A percentile compares a stretch with the other conserved stretches of the same genome.
Conservation (phyloP, 257 asterid species). For the Plantago ovata region DNA sequence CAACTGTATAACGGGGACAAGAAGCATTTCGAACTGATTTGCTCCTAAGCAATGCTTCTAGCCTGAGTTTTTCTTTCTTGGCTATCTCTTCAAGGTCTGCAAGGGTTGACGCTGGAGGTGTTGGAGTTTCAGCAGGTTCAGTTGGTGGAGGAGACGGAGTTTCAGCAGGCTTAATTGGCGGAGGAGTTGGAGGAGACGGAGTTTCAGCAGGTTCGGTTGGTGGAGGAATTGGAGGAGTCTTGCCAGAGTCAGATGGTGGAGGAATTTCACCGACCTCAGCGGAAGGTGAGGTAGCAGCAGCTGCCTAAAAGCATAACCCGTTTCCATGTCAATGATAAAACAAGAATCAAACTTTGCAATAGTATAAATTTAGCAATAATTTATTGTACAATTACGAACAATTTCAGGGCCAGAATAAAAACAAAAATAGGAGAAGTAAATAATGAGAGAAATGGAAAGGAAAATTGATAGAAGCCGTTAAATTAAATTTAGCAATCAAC, state of each 20-base stretch:
- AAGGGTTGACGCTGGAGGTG: constrained; percentile 44
- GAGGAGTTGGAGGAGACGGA: constrained; percentile 4
- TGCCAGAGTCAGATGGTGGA: constrained; percentile 16
- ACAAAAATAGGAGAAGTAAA: too few species aligned
- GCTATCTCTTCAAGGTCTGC: constrained; percentile 65
- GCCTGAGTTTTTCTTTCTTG: constrained; percentile 52
- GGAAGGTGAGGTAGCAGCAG: constrained; percentile 19
- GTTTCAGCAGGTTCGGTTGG: not conserved
- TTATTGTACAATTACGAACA: too few species aligned
- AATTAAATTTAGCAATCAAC: too few species aligned
- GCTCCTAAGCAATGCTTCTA: constrained; percentile 60
- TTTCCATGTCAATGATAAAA: constrained; percentile 15
- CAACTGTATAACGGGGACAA: constrained; percentile 71
- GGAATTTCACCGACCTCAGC: constrained; percentile 7
- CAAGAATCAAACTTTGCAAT: constrained; percentile 2
- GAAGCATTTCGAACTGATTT: constrained; percentile 57
- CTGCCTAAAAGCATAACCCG: constrained; percentile 39
- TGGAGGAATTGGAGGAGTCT: too few species aligned
- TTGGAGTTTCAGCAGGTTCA: constrained; percentile 7
- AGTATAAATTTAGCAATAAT: too few species aligned
- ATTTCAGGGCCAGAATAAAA: too few species aligned
- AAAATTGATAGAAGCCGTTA: too few species aligned
- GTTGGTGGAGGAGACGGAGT: constrained; percentile 20
- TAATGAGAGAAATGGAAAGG: too few species aligned
- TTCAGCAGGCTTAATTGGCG: constrained; percentile 20